Base-by-base conservation (phyloP, 2,329 filamentous ascomycete genomes). In the Cadophora luteo-olivacea region DNA sequence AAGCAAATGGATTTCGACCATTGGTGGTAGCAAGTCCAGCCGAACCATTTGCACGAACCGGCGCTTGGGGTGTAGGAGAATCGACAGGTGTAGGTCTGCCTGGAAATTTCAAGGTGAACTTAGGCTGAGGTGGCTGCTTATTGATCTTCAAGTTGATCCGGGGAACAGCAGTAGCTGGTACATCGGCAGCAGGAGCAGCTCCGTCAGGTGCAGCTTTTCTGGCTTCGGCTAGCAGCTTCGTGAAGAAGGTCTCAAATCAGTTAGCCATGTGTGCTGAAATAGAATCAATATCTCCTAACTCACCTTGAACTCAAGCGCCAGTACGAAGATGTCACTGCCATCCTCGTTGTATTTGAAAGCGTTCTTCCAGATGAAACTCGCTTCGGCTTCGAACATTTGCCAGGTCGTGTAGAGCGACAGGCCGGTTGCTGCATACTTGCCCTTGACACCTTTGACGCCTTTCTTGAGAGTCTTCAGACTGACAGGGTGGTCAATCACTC, bases 311-410 rank as follows among this genome's bases (percentile, higher is more conserved):
- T 96, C 89, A 61, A 89, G 87, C 0, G 93, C 93, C 69, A 96
- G 83, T 25, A 87, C 84, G 72, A 90, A 93, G 63, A 97, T 94
- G 19, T 93, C 91, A 76, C 94, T 97, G 4, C 91, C 92, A 77
- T 97, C 94, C 79, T 97, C 93, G 73, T 97, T 97, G 83, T 95
- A 97, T 68, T 91, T 91, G 75, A 89, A 91, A 0, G 94, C 93
- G 79, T 97, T 97, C 61, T 86, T 86, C 94, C 94, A 97, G 54
- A 97, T 89, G 64, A 92, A 85, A 75, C 89, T 92, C 14, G 92
- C 85, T 75, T 92, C 92, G 65, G 94, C 89, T 78, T 93, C 93
- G 72, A 97, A 93, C 0, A 89, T 86, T 67, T 89, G 86, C 94
- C 94, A 97, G 62, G 84, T 91, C 78, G 93, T 94, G 80, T 94